Evolutionary conservation across 1,284 basidiomycete species (phyloP).

Genomic region (Tremellales sp.): DNA sequence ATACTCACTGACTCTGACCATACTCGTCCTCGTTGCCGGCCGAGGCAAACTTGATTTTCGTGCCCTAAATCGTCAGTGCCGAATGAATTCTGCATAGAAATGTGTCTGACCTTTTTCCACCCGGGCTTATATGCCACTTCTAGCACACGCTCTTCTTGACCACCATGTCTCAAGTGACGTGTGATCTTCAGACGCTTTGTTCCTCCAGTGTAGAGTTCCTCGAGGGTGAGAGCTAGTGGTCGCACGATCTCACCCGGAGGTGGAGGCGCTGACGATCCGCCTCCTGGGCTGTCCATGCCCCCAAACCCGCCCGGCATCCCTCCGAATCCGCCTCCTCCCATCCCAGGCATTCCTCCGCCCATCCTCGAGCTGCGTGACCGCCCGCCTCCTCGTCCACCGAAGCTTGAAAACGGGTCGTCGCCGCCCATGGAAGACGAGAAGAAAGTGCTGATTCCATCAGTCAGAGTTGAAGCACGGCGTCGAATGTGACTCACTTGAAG

Average conservation of each 20-base stretch:
- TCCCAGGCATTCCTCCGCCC: constrained; percentile 50
- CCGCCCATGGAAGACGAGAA: constrained; percentile 51
- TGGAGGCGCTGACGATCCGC: constrained; percentile 43
- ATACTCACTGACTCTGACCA: constrained; percentile 65
- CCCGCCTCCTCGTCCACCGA: constrained; percentile 29
- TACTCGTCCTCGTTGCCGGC: constrained; percentile 76
- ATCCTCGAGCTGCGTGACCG: constrained; percentile 30
- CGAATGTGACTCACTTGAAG: constrained; percentile 66
- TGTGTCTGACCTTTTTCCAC: constrained; percentile 49
- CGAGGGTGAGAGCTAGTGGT: constrained; percentile 79
- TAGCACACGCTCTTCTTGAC: constrained; percentile 82
- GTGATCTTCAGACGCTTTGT: constrained; percentile 88
- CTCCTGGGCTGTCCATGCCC: constrained; percentile 13
- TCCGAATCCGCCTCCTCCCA: constrained; percentile 47
- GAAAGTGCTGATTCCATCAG: constrained; percentile 57
- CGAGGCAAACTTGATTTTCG: constrained; percentile 81
- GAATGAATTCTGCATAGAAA: neutral
- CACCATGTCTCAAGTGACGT: constrained; percentile 65
- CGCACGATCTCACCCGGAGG: constrained; percentile 65
- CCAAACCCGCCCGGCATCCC: constrained; percentile 58
- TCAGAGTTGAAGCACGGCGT: neutral
- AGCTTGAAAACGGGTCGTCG: constrained; percentile 17
- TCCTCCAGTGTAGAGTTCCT: constrained; percentile 85
- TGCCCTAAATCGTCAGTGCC: constrained; percentile 61
- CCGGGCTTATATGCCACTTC: constrained; percentile 79